These are phyloP conservation scores for Bryum argenteum DNA, from an alignment of 225 moss, liverwort and hornwort genomes.

Conservation along the genomic window DNA sequence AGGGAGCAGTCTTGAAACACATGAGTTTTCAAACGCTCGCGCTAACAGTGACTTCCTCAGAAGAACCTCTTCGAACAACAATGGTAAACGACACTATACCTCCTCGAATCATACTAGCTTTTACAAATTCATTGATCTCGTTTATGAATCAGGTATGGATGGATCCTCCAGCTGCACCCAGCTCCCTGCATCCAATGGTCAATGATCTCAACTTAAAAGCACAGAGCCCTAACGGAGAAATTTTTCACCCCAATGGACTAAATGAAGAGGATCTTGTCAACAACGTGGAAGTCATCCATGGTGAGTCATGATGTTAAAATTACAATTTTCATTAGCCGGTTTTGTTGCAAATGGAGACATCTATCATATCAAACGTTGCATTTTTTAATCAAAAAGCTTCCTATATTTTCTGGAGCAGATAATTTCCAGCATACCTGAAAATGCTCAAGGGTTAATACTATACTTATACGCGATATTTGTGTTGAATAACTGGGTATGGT, in stretches of 20 bases:
- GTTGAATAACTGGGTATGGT: background rate
- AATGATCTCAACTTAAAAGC: slow-evolving; percentile 64
- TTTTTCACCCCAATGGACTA: slow-evolving; percentile 49
- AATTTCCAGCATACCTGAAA: too few species aligned
- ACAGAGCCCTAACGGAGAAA: slow-evolving; percentile 27
- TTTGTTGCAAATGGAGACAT: background rate
- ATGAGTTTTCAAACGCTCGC: slow-evolving; percentile 26
- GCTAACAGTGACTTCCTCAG: slow-evolving; percentile 40
- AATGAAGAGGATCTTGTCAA: slow-evolving; percentile 44
- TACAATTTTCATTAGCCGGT: background rate
- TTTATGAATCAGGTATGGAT: slow-evolving; percentile 59
- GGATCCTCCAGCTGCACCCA: slow-evolving; percentile 68
- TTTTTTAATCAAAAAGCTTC: too few species aligned
- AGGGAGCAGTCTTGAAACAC: slow-evolving; percentile 49
- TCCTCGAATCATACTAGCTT: too few species aligned
- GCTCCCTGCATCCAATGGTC: slow-evolving; percentile 61
- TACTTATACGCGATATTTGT: too few species aligned
- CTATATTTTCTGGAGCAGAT: too few species aligned
- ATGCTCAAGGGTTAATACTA: too few species aligned
- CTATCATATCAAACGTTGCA: too few species aligned
- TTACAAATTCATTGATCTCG: background rate
- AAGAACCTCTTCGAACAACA: slow-evolving; percentile 50
- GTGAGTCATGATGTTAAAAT: slow-evolving; percentile 24
- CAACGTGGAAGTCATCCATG: slow-evolving; percentile 67
- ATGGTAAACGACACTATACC: slow-evolving; percentile 33